A percentile compares a stretch with the other conserved stretches of the same genome.
Evolutionary conservation across 108 stramenopile genomes (phyloP).

Genomic region (Nannochloropsis gaditana): DNA sequence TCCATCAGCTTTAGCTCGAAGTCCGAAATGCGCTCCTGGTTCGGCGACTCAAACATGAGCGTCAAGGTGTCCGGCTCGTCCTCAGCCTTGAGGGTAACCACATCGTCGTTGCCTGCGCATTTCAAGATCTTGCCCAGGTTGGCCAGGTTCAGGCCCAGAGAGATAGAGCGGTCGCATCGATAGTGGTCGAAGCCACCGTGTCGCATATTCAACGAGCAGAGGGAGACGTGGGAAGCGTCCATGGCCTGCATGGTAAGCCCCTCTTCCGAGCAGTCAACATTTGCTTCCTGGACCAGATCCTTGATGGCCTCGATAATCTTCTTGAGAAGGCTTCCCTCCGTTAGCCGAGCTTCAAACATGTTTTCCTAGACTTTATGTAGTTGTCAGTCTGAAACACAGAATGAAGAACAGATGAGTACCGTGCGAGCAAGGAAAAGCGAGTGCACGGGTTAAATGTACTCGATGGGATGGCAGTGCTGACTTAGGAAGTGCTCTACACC

Average conservation of each 20-base stretch:
- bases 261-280: slow-evolving; percentile 56
- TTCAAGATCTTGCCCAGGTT: slow-evolving; percentile 98
- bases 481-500: too few relatives aligned
- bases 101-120: slow-evolving; percentile 92
- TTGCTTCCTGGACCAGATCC: slow-evolving; percentile 93
- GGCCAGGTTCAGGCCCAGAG: slow-evolving; percentile 83
- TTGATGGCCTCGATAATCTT: slow-evolving; percentile 90
- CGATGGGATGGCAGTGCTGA: too few relatives aligned
- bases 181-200: slow-evolving; percentile 84
- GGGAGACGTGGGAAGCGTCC: slow-evolving; percentile 96
- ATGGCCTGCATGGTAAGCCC: slow-evolving; percentile 94
- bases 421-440: too few relatives aligned
- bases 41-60: slow-evolving; percentile 78
- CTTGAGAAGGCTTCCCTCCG: slow-evolving; percentile 82
- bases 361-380: slow-evolving; percentile 27
- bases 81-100: slow-evolving; percentile 90
- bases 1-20: slow-evolving; percentile 99
- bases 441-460: too few relatives aligned
- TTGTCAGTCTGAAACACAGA: too few relatives aligned
- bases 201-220: slow-evolving; percentile 73
- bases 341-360: slow-evolving; percentile 97
- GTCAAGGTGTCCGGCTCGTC: slow-evolving; percentile 78
- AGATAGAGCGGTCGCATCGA: slow-evolving; percentile 84
- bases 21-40: slow-evolving; percentile 73
- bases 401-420: too few relatives aligned